Percentiles rank a stretch among this genome's conserved stretches.
Conservation (phyloP, 1,284 basidiomycete genomes). For the Sphaerobolus stellatus region DNA sequence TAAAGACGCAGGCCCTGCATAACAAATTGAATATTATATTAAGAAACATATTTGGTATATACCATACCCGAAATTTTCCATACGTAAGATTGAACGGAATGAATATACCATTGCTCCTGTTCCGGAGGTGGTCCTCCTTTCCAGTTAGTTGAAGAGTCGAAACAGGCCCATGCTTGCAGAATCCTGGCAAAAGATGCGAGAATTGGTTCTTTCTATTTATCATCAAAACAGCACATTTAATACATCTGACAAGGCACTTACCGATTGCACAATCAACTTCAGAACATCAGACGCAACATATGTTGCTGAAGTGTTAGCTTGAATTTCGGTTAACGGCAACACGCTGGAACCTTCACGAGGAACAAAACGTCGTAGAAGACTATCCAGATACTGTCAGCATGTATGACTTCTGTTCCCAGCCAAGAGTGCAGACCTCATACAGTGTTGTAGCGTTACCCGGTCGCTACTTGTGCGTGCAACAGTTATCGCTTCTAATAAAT, state of each 20-base stretch:
- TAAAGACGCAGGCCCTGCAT: slow-evolving; percentile 63
- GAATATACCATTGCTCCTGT: slow-evolving; percentile 65
- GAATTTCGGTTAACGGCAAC: slow-evolving; percentile 67
- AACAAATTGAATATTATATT: background rate
- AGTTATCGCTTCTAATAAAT: slow-evolving; percentile 70
- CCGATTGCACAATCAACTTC: slow-evolving; percentile 58
- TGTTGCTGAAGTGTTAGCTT: slow-evolving; percentile 69
- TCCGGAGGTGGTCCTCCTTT: slow-evolving; percentile 50
- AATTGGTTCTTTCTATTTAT: slow-evolving; percentile 66
- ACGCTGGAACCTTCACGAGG: slow-evolving; percentile 43
- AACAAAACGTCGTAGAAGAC: slow-evolving; percentile 69
- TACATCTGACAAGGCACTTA: slow-evolving; percentile 21
- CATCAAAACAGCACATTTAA: background rate
- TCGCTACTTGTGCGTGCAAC: slow-evolving; percentile 71
- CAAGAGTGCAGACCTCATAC: slow-evolving; percentile 56
- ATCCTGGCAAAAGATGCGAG: slow-evolving; percentile 66
- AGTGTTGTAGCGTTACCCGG: slow-evolving; percentile 69
- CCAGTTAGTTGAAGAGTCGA: slow-evolving; percentile 65
- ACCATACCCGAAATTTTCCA: slow-evolving; percentile 66
- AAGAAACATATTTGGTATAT: background rate
- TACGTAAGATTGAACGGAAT: slow-evolving; percentile 67
- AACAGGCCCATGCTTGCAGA: slow-evolving; percentile 62
- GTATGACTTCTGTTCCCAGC: background rate
- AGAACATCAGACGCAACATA: slow-evolving; percentile 72
- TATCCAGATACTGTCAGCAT: slow-evolving; percentile 27